Conservation (phyloP, 1,284 basidiomycete species). For the Moesziomyces sp. region DNA sequence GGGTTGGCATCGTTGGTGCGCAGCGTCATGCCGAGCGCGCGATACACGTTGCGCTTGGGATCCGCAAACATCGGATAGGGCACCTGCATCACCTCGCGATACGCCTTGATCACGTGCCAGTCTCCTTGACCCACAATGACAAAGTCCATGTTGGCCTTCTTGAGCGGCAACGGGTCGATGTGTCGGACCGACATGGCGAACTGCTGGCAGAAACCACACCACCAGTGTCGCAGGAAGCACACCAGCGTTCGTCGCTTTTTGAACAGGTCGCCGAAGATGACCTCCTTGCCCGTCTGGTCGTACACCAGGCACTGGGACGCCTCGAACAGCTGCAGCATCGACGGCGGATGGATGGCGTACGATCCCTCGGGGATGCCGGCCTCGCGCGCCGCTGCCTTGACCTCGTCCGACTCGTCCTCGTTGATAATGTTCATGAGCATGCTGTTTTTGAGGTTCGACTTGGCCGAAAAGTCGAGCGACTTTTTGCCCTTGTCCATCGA, state of each 20-base stretch:
- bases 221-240: constrained; percentile 70
- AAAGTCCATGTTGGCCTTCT: constrained; percentile 73
- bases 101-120: constrained; percentile 78
- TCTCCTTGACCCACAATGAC: constrained; percentile 82
- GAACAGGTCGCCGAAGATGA: constrained; percentile 80
- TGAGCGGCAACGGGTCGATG: constrained; percentile 73
- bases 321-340: constrained; percentile 70
- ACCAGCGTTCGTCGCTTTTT: constrained; percentile 77
- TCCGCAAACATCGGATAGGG: constrained; percentile 79
- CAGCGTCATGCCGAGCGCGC: constrained; percentile 79
- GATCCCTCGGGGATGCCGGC: constrained; percentile 51
- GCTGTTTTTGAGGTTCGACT: constrained; percentile 13
- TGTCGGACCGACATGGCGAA: constrained; percentile 79
- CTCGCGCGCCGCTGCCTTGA: constrained; percentile 42
- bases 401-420: constrained; percentile 42
- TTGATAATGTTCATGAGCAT: constrained; percentile 24
- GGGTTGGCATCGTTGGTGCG: constrained; percentile 72
- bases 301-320: constrained; percentile 76
- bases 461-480: constrained; percentile 7
- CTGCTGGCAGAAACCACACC: constrained; percentile 82
- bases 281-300: constrained; percentile 75
- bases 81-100: constrained; percentile 73
- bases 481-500: constrained; percentile 38
- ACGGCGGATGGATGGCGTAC: constrained; percentile 56
- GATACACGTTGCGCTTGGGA: constrained; percentile 77